A percentile compares a stretch with the other conserved stretches of the same genome.
These are phyloP conservation scores for Lathyrus aphaca DNA, from an alignment of 306 rosid genomes.

Conservation along the genomic window DNA sequence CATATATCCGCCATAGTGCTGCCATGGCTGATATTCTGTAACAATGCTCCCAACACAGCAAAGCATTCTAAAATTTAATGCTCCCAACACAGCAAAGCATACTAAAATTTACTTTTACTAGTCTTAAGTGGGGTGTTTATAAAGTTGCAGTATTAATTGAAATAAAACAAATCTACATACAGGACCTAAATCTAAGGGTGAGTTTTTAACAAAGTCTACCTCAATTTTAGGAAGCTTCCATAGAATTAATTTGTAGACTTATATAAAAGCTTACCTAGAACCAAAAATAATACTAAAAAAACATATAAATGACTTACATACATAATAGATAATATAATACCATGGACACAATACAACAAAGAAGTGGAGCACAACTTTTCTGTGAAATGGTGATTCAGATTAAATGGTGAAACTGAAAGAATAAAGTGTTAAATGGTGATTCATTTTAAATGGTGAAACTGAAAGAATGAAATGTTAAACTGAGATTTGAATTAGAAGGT, in stretches of 20 bases:
- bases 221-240: not conserved
- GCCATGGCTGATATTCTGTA: too few species aligned
- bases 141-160: not conserved
- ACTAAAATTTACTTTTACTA: not conserved
- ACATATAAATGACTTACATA: not conserved
- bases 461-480: not conserved
- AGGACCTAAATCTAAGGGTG: not conserved
- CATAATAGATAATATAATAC: not conserved
- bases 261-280: too few species aligned
- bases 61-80: not conserved
- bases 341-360: not conserved
- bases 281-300: not conserved
- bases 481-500: not conserved
- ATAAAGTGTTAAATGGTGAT: too few species aligned
- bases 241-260: too few species aligned
- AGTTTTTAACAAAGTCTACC: not conserved
- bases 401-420: not conserved
- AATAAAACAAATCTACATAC: not conserved
- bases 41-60: not conserved
- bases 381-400: not conserved
- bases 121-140: not conserved
- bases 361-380: not conserved
- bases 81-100: conserved; percentile 1
- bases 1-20: too few species aligned
- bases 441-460: too few species aligned